Evolutionary conservation across 257 asterid species (phyloP), one percentile per base, ranked within the genome.

Genomic region (Verbena officinalis): DNA sequence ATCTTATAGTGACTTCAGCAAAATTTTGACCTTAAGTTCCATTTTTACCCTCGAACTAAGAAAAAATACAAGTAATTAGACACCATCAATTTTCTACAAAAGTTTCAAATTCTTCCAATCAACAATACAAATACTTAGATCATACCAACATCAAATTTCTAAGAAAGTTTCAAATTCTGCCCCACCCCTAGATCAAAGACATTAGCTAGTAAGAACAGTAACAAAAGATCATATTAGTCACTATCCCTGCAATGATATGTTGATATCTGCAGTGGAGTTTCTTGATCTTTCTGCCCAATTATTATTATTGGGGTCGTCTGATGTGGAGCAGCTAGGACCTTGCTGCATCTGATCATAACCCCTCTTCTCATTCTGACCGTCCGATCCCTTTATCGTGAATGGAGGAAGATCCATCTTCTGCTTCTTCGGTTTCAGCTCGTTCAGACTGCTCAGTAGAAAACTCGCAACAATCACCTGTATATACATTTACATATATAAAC

Each of bases 401-500:
- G 44, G 16, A 2, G 55, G 64, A 14, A 56, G 16, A 48, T 67
- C 80, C 3, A 64, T 73, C 66, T 84, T 84, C 45, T 38, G 85
- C 81, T 81, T 86, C 82, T 80, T 81, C 0, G 83, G 83, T 63
- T 83, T 86, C 49, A 65, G 36, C 53, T 77, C 88, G 7, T 43
- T 67, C 65, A 65, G 55, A 68, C 80, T 80, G 69, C 83, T 74
- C 13, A 86, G 81, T 20, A 83, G 84, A 67, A 81, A 86, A 70
- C 95, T 86, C 33, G 86, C 95, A 13, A 84, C 90, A 2, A 80
- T 75, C 24, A 84, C 84, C 95, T 86, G 78, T 8, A 63, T 3
- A 52, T 49, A 64, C 15, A 27, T 27, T 2, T 27, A 5, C 33
- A 27, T 27, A 27, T n/a, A n/a, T n/a, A n/a, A n/a, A n/a, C n/a